Evolutionary conservation across 495 filamentous ascomycete genomes (phyloP), one percentile per base, ranked within the genome.

Genomic region (Xylaria curta): DNA sequence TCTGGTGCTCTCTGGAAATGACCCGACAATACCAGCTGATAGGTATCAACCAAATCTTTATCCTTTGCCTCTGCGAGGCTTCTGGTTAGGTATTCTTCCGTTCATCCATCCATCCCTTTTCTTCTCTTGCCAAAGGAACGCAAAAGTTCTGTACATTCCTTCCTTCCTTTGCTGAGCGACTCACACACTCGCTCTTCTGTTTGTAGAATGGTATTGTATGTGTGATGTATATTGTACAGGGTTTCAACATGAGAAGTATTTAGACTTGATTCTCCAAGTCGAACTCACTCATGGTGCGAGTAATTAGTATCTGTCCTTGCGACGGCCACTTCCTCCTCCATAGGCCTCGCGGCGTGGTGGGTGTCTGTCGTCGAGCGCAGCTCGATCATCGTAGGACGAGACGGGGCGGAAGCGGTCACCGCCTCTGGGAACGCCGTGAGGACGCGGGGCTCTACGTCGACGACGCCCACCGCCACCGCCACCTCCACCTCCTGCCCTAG

Each of bases 381-480:
- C 8, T 60, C 69, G 69, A 40, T 75, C 75, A 40, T 76, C 70
- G 15, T 71, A 73, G 2, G 73, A 71, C 12, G 69, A 69, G 12
- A 69, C 70, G 19, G 72, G 70, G 19, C 77, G 75, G 71, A 79
- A 79, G 33, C 77, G 68, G 42, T 79, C 77, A 19, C 77, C 77
- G 15, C 77, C 77, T 76, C 76, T 60, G 42, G 77, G 77, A 0
- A 79, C 74, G 36, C 76, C 77, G 44, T 78, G 77, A 62, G 73
- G 72, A 58, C 76, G 72, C 4, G 76, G 72, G 49, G 73, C 75
- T 19, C 72, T 73, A 59, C 72, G 72, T 26, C 69, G n/a, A 62
- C 74, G 74, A 33, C 75, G 74, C 4, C 70, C 64, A 36, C 59
- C 59, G 17, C 70, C 64, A 36, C 59, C 59, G 17, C 69, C 58